Base-by-base conservation (phyloP, 2,329 filamentous ascomycete genomes). In the Bisporella sp. region DNA sequence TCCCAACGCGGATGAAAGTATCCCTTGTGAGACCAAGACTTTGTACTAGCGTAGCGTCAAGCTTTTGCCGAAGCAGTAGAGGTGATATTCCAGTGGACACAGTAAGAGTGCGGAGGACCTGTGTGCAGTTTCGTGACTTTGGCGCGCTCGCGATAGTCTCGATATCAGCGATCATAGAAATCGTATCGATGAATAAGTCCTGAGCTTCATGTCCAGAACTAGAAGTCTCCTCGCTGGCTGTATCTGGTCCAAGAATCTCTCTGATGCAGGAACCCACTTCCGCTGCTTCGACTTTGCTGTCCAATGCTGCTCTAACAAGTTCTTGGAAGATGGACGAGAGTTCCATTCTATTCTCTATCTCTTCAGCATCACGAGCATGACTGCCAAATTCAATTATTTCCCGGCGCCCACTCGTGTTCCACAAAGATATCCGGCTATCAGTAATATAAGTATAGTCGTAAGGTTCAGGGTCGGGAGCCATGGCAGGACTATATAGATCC, bases 271-370 rank as follows among this genome's bases (percentile, higher is more conserved):
- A 71, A 30, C 91, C 92, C 45, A 87, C 84, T 60, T 91, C 85
- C 5, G 69, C 65, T 2, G 88, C 74, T 39, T 78, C 74, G 43
- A 96, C 68, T 45, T 83, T 79, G 41, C 76, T 78, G 62, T 89
- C 84, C 9, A 95, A 70, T 13, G 85, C 83, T 33, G 88, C 82
- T 54, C 85, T 82, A 35, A 93, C 79, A 37, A 96, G 78, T 66
- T 99, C 93, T 69, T 96, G 89, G 59, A 91, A 89, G 28, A 96
- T 72, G 11, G 78, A 78, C 31, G 84, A 82, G 37, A 95, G 71
- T 51, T 82, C 79, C 43, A 84, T 74, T n/a, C n/a, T 8, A n/a
- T 8, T n/a, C n/a, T 8, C n/a, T 6, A 79, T 71, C 62, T 95
- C 84, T 57, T 87, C 81, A 57, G 85, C 78, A 35, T 79, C 71